Conservation (phyloP, 116 monocot genomes). For the Thalassia testudinum region DNA sequence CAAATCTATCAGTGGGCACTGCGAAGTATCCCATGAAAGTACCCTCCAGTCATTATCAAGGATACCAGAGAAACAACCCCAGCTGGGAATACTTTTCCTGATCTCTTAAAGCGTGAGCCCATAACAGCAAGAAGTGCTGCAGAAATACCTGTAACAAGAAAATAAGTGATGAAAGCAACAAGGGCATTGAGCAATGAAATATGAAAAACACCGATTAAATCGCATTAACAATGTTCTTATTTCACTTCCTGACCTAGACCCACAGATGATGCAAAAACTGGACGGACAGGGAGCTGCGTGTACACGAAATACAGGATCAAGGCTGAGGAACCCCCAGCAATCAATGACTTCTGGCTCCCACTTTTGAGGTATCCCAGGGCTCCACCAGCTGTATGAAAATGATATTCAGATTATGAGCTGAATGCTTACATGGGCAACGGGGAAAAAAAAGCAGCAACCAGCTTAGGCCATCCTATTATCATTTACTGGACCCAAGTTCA, state of each 20-base stretch:
- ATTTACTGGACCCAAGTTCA: too few relatives aligned
- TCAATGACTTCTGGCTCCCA: constrained; percentile 79
- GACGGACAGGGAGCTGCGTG: constrained; percentile 59
- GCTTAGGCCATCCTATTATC: too few relatives aligned
- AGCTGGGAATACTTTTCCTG: constrained; percentile 86
- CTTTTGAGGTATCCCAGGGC: constrained; percentile 79
- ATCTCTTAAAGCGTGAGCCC: constrained; percentile 85
- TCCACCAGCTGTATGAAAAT: constrained; percentile 55
- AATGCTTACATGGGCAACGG: too few relatives aligned
- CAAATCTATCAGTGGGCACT: too few relatives aligned
- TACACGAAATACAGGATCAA: constrained; percentile 55
- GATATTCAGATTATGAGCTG: too few relatives aligned
- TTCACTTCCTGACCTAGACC: constrained; percentile 43
- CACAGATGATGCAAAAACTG: constrained; percentile 69
- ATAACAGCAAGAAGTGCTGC: constrained; percentile 74
- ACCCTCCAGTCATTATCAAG: constrained; percentile 68
- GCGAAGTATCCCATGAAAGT: constrained; percentile 69
- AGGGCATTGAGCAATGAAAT: too few relatives aligned
- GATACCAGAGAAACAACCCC: constrained; percentile 69
- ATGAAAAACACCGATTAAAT: too few relatives aligned
- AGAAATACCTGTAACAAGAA: constrained; percentile 41
- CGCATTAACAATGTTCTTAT: neutral
- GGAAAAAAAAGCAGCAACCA: too few relatives aligned
- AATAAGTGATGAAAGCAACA: too few relatives aligned
- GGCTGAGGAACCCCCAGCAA: constrained; percentile 66